phyloP scores from a whole-genome alignment of 2,329 filamentous ascomycete genomes.

The Alternaria solani region DNA sequence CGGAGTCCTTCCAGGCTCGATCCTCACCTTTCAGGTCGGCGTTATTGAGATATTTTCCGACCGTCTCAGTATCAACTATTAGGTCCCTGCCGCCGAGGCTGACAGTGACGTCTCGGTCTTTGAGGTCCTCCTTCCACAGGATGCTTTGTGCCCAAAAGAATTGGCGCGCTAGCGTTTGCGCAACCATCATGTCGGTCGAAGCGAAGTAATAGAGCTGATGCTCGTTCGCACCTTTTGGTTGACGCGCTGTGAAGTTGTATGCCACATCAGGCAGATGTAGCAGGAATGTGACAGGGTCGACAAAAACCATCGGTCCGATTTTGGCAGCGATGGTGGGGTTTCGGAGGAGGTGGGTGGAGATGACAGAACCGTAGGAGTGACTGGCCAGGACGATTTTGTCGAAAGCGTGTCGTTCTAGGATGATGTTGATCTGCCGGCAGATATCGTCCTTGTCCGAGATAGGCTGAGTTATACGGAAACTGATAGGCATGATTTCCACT shows the following conservation, averaged over 20 bases:
- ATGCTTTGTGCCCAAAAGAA: slow-evolving; percentile 79
- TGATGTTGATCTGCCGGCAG: slow-evolving; percentile 62
- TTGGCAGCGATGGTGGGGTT: slow-evolving; percentile 54
- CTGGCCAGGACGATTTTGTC: slow-evolving; percentile 66
- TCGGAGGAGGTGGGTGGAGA: slow-evolving; percentile 69
- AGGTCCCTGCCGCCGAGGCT: slow-evolving; percentile 68
- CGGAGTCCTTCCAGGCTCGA: slow-evolving; percentile 41
- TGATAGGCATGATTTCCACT: slow-evolving; percentile 71
- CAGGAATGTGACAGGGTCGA: slow-evolving; percentile 72
- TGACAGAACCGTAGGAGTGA: slow-evolving; percentile 70
- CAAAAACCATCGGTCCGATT: slow-evolving; percentile 61
- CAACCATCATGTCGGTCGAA: slow-evolving; percentile 71
- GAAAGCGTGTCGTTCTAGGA: slow-evolving; percentile 67
- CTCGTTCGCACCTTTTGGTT: slow-evolving; percentile 65
- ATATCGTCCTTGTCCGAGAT: slow-evolving; percentile 64
- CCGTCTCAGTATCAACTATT: slow-evolving; percentile 68
- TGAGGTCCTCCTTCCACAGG: slow-evolving; percentile 72
- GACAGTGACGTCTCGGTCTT: slow-evolving; percentile 61
- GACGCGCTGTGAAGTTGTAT: slow-evolving; percentile 67
- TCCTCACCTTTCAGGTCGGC: slow-evolving; percentile 43
- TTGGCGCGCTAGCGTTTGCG: slow-evolving; percentile 68
- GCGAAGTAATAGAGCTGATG: slow-evolving; percentile 76
- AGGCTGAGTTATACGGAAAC: slow-evolving; percentile 66
- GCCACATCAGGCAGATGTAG: slow-evolving; percentile 74
- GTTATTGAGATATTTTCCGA: slow-evolving; percentile 65